These are phyloP conservation scores for Clonostachys chloroleuca DNA, from an alignment of 2,329 filamentous ascomycete species.

Conservation along the genomic window DNA sequence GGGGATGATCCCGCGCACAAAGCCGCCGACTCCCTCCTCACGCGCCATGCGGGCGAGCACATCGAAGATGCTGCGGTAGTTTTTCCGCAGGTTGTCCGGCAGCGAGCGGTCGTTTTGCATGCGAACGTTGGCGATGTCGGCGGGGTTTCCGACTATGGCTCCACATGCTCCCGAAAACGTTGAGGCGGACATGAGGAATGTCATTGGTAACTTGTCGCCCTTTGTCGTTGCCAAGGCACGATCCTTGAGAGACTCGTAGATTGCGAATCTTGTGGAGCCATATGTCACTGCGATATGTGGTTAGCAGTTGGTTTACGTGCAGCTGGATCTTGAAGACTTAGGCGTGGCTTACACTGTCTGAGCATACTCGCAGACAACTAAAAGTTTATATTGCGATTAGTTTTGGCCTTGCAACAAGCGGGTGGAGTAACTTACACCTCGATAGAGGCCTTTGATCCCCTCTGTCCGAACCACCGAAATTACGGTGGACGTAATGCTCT, in stretches of 20 bases:
- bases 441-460: too few species aligned
- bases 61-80: conserved; percentile 93
- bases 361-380: too few species aligned
- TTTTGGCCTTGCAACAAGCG: too few species aligned
- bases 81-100: conserved; percentile 76
- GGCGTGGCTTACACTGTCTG: too few species aligned
- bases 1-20: neutral
- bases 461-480: too few species aligned
- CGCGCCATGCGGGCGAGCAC: conserved; percentile 77
- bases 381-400: too few species aligned
- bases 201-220: neutral
- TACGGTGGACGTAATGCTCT: too few species aligned
- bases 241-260: neutral
- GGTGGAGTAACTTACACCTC: too few species aligned
- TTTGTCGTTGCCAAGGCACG: neutral
- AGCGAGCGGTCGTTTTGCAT: conserved; percentile 98
- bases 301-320: too few species aligned
- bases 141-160: conserved; percentile 92
- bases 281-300: neutral
- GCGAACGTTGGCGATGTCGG: conserved; percentile 89
- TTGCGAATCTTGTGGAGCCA: neutral
- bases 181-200: neutral
- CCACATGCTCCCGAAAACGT: neutral
- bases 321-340: too few species aligned
- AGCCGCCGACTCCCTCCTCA: conserved; percentile 62